Conservation (phyloP, 2,329 filamentous ascomycete genomes). For the Scedosporium boydii region DNA sequence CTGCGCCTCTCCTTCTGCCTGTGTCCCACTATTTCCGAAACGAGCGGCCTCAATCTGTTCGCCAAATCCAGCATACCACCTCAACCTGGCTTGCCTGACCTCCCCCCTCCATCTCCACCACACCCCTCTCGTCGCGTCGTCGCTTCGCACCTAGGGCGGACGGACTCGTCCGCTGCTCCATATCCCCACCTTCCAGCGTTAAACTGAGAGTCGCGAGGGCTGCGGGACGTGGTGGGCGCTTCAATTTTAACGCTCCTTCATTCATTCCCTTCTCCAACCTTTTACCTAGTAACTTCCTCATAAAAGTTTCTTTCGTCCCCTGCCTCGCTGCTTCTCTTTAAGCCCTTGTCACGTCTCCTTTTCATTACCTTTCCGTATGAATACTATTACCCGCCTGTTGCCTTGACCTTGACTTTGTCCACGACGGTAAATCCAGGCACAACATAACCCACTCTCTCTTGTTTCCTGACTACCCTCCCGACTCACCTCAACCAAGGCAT, state of each 20-base stretch:
- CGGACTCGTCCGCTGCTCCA: not conserved
- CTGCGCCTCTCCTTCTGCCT: not conserved
- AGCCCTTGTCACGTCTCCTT: conserved; percentile 1
- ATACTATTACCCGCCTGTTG: not conserved
- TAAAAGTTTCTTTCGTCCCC: not conserved
- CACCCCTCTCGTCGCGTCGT: not conserved
- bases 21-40: conserved; percentile 3
- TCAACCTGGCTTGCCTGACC: conserved; percentile 1
- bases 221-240: not conserved
- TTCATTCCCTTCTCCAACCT: not conserved
- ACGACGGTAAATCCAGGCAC: not conserved
- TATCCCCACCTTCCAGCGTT: not conserved
- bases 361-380: conserved; percentile 3
- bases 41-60: conserved; percentile 4
- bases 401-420: not conserved
- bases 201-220: not conserved
- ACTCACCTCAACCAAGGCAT: not conserved
- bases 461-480: not conserved
- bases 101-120: not conserved
- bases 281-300: not conserved
- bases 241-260: not conserved
- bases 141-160: not conserved
- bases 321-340: not conserved
- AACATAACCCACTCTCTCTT: not conserved
- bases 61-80: conserved; percentile 5